Percentiles rank a stretch among this genome's conserved stretches.
Evolutionary conservation across 169 alveolate species (phyloP).

Genomic region (Toxoplasma gondii): DNA sequence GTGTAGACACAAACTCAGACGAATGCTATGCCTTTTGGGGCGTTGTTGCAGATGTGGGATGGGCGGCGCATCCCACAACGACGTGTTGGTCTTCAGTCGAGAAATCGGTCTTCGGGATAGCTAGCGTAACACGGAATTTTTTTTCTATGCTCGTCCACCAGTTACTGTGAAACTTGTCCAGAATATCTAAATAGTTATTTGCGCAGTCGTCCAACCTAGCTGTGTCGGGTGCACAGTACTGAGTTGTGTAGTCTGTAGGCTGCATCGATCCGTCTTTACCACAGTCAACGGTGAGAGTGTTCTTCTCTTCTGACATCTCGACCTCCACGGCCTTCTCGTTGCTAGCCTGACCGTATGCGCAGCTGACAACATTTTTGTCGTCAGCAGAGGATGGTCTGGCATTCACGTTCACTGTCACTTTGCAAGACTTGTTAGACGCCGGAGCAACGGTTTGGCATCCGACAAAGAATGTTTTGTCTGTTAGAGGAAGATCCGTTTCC

Average conservation of each 20-base stretch:
- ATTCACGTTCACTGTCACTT: not conserved
- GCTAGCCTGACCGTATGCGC: not conserved
- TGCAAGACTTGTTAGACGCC: not conserved
- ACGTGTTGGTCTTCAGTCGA: not conserved
- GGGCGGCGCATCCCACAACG: not conserved
- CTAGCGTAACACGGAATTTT: not conserved
- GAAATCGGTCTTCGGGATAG: not conserved
- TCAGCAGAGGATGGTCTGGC: not conserved
- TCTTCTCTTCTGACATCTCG: not conserved
- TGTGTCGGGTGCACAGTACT: not conserved
- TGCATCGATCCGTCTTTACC: not conserved
- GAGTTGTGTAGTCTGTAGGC: not conserved
- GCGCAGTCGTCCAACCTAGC: not conserved
- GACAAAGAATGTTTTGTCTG: not conserved
- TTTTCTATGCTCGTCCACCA: not conserved
- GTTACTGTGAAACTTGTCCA: not conserved
- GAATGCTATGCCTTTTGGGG: not conserved
- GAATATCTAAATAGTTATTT: not conserved
- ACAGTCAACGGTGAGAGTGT: constrained; percentile 2
- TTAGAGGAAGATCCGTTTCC: not conserved
- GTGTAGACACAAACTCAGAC: not conserved
- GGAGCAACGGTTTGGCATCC: not conserved
- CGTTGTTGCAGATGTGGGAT: not conserved
- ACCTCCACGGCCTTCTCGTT: not conserved
- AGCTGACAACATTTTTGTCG: constrained; percentile 5